Evolutionary conservation across 305 asterid genomes (phyloP), one percentile per base, ranked within the genome.

Genomic region (Fraxinus baroniana): DNA sequence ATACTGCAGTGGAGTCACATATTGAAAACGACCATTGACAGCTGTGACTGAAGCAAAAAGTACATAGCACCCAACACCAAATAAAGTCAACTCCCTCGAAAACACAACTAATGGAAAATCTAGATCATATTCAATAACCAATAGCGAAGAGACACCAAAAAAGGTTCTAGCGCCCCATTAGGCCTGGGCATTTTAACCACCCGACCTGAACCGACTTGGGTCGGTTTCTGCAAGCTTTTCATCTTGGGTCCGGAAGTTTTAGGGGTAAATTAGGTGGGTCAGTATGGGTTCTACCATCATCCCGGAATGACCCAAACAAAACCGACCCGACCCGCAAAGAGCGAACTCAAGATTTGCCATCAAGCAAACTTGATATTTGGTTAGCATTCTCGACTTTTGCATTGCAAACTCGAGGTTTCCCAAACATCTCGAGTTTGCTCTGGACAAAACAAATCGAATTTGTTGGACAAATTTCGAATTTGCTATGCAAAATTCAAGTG

Each of bases 141-240:
- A 60, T 60, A 68, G 74, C 74, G 30, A 2, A 73, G 36, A 78
- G 78, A 79, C 22, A 57, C 32, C 62, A 71, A 24, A 78, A 7
- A 84, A 46, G 36, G 36, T 71, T 72, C 72, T 36, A 81, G 35
- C 13, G 20, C 18, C 32, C 80, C 18, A 13, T 13, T 4, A 46
- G 60, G 60, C 60, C 20, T 46, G 7, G 60, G 60, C 18, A 46
- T 46, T 10, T 44, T 46, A 15, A 46, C 60, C 20, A 15, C 18
- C 52, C 17, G 17, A 12, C 52, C 52, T 3, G 3, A 44, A 44
- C 52, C n/a, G 0, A 13, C 18, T 46, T 15, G 7, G 7, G 18
- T 46, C 7, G 0, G 20, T 46, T 46, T 46, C 57, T 13, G 18
- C 57, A 13, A 46, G 57, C n/a, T 13, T 46, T 13, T 46, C 18